Base-by-base conservation (phyloP, 208 protist genomes). In the Dictyostelium gargantuum region DNA sequence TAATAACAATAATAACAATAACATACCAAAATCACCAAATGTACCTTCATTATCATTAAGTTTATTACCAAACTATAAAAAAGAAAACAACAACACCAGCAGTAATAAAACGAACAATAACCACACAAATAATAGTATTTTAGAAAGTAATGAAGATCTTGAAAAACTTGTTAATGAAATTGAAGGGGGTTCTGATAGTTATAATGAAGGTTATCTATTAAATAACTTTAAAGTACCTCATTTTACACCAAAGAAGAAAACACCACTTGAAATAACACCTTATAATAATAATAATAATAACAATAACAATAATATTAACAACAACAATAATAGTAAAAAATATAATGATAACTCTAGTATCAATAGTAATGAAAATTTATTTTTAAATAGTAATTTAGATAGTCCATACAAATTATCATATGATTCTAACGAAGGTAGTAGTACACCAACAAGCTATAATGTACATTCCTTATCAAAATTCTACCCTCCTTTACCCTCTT, bases 401-500 rank as follows among this genome's bases (percentile, higher is more conserved):
- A 89, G 82, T 68, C 82, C 82, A 11, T 85, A 73, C 29, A 85
- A 85, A 40, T 40, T 54, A 26, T 76, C 63, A n/a, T 86, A 76
- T 66, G 68, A 56, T 29, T 58, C 44, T 3, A 35, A 50, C 23
- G 72, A 35, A 35, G 26, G 26, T 54, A 48, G 54, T 11, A 35
- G 35, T 29, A 68, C 70, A 9, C 66, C 66, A 32, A n/a, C 23
- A 6, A 50, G 38, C 9, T 26, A 29, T 42, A 72, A 38, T 44
- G 9, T 91, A 13, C 54, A 75, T 35, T 70, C 70, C n/a, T 10
- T 91, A 9, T 70, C 84, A 17, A 91, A 68, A 76, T 80, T n/a
- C 26, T 91, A 91, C 58, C 84, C 84, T 6, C 84, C 84, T n/a
- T 40, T 91, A 11, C 84, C 84, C 3, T 91, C 84, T 2, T 91